Percentiles rank a stretch among this genome's conserved stretches.
Conservation (phyloP, 352 stramenopile species). For the Pythium guiyangense region DNA sequence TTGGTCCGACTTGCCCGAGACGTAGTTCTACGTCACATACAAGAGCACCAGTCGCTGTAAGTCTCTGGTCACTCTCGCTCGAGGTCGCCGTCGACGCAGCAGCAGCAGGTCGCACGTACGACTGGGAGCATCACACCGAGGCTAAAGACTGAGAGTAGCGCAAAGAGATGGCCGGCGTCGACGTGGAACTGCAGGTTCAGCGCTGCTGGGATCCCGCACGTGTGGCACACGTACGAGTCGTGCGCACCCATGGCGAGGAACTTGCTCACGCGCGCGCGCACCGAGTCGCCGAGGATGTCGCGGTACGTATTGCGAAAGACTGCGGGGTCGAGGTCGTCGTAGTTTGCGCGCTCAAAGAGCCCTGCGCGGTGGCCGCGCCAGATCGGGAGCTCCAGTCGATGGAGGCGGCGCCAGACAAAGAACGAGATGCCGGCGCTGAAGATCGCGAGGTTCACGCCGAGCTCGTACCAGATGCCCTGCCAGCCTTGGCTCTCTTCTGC, state of each 20-base stretch:
- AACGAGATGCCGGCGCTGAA: conserved; percentile 49
- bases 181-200: conserved; percentile 60
- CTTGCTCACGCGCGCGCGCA: conserved; percentile 36
- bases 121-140: conserved; percentile 67
- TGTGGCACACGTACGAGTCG: conserved; percentile 52
- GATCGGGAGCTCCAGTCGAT: conserved; percentile 49
- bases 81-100: not conserved
- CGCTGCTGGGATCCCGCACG: conserved; percentile 62
- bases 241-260: conserved; percentile 46
- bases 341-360: conserved; percentile 77
- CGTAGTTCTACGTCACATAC: conserved; percentile 51
- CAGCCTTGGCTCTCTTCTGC: conserved; percentile 41
- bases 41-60: not conserved
- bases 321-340: conserved; percentile 38
- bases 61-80: not conserved
- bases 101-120: conserved; percentile 24
- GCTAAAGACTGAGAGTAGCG: conserved; percentile 61
- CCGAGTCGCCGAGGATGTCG: conserved; percentile 30
- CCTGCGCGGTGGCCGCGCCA: conserved; percentile 51
- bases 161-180: conserved; percentile 61
- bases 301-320: conserved; percentile 45
- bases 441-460: conserved; percentile 54
- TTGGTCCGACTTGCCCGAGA: conserved; percentile 36
- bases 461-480: conserved; percentile 64
- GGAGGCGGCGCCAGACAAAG: conserved; percentile 57